Evolutionary conservation across 352 stramenopile species (phyloP).

Genomic region (Phytophthora vignae): DNA sequence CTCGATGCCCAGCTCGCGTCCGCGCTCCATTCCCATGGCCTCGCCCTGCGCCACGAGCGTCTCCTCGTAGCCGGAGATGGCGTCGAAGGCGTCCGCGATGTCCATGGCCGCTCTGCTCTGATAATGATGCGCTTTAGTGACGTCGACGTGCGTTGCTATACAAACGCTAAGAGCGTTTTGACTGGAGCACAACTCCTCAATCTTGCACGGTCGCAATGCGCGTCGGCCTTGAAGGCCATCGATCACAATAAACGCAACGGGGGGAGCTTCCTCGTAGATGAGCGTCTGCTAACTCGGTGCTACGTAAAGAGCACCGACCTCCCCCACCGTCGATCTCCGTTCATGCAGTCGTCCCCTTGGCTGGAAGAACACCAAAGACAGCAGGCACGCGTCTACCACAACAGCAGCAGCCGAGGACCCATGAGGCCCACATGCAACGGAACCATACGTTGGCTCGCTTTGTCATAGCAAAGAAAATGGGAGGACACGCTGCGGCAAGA

Average conservation of each 20-base stretch:
- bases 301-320: background rate
- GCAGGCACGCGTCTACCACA: too few relatives aligned
- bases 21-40: constrained; percentile 61
- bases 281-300: background rate
- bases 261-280: too few relatives aligned
- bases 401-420: too few relatives aligned
- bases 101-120: constrained; percentile 43
- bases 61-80: constrained; percentile 78
- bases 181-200: constrained; percentile 15
- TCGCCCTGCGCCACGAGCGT: constrained; percentile 74
- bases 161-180: constrained; percentile 27
- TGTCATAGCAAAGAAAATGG: background rate
- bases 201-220: constrained; percentile 23
- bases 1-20: constrained; percentile 66
- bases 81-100: constrained; percentile 77
- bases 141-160: constrained; percentile 4
- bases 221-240: background rate
- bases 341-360: too few relatives aligned
- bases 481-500: too few relatives aligned
- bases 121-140: background rate
- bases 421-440: background rate
- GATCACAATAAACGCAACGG: too few relatives aligned
- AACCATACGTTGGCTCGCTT: background rate
- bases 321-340: too few relatives aligned
- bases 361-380: too few relatives aligned